phyloP scores from a whole-genome alignment of 306 rosid species.

The Dalbergia cochinchinensis region DNA sequence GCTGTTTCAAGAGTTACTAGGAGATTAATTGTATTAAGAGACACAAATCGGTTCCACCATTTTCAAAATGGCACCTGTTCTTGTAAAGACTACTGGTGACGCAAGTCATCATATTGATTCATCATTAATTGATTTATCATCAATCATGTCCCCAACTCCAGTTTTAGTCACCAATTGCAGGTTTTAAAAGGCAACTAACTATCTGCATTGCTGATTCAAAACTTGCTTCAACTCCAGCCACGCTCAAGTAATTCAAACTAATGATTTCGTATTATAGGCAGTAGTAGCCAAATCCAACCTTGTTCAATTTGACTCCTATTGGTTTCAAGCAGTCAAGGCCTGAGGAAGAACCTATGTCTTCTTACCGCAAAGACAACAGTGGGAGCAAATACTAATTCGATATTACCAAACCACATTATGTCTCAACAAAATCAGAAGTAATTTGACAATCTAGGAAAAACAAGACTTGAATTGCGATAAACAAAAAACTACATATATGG shows the following conservation, averaged over 20 bases:
- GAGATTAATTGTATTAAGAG: constrained; percentile 64
- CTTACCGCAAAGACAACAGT: background rate
- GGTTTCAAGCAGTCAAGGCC: too few species aligned
- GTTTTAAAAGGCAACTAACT: background rate
- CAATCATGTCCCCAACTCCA: too few species aligned
- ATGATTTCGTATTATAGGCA: background rate
- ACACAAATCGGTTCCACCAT: constrained; percentile 72
- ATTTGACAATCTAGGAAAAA: constrained; percentile 27
- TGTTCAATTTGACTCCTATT: background rate
- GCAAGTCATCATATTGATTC: background rate
- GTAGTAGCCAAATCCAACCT: background rate
- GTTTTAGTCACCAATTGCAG: background rate
- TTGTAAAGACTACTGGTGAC: constrained; percentile 74
- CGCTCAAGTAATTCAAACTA: background rate
- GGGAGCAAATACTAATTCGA: constrained; percentile 21
- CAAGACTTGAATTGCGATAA: constrained; percentile 13
- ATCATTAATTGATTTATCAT: background rate
- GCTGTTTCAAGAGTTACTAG: constrained; percentile 54
- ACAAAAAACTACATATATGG: constrained; percentile 31
- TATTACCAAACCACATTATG: constrained; percentile 26
- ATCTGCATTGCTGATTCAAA: background rate
- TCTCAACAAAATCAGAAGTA: constrained; percentile 35
- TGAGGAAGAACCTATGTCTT: background rate
- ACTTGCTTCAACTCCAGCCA: background rate
- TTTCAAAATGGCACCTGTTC: constrained; percentile 63